Conservation (phyloP, 805 yeast genomes). For the Ogataea pilisensis region DNA sequence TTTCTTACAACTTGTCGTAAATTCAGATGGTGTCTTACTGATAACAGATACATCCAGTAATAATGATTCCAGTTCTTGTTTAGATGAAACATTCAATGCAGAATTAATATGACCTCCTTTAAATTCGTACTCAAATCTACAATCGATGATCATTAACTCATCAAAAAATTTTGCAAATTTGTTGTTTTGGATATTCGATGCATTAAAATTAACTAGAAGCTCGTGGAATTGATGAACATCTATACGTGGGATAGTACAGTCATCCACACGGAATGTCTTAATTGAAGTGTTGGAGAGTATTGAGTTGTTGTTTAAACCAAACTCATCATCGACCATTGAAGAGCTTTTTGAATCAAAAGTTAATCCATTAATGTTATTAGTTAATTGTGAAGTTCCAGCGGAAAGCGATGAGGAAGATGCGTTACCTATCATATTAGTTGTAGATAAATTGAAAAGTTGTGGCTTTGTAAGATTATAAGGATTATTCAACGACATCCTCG, state of each 20-base stretch:
- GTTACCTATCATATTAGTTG: slow-evolving; percentile 7
- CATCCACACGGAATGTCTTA: slow-evolving; percentile 39
- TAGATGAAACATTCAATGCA: slow-evolving; percentile 73
- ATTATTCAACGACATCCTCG: background rate
- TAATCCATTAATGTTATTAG: slow-evolving; percentile 23
- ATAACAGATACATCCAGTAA: slow-evolving; percentile 34
- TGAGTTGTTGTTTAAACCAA: slow-evolving; percentile 23
- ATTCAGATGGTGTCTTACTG: slow-evolving; percentile 20
- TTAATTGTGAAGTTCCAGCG: slow-evolving; percentile 23
- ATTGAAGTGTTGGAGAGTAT: slow-evolving; percentile 31
- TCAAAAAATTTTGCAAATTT: slow-evolving; percentile 45
- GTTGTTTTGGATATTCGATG: slow-evolving; percentile 22
- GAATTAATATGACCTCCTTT: slow-evolving; percentile 88
- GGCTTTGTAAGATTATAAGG: slow-evolving; percentile 4
- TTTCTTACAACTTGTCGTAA: slow-evolving; percentile 28
- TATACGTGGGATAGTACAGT: slow-evolving; percentile 71
- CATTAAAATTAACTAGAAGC: slow-evolving; percentile 42
- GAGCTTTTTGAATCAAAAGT: slow-evolving; percentile 15
- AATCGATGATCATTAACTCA: slow-evolving; percentile 65
- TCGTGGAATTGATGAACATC: slow-evolving; percentile 52
- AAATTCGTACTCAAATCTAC: slow-evolving; percentile 90
- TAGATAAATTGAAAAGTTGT: slow-evolving; percentile 14
- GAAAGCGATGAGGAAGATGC: slow-evolving; percentile 11
- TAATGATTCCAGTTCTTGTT: slow-evolving; percentile 58
- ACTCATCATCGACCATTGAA: slow-evolving; percentile 2